Evolutionary conservation across 73 alveolate genomes (phyloP), one percentile per base, ranked within the genome.

Genomic region (Stentor roeselii): DNA sequence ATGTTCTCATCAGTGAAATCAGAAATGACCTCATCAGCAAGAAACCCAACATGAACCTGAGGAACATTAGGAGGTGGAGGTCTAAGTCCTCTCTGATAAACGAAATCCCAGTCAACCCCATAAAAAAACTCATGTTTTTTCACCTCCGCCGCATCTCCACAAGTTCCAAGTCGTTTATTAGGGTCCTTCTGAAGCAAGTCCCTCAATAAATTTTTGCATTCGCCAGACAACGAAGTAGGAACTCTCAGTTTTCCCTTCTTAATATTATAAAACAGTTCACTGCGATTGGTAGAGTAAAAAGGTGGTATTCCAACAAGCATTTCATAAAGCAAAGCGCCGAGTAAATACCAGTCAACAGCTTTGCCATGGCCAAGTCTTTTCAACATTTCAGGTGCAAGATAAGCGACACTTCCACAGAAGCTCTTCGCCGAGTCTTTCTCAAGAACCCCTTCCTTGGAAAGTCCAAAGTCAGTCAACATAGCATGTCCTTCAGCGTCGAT

Each of bases 301-400:
- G 99, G 99, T 3, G 99, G 99, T 74, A 85, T 78, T 3, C 99
- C 99, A 14, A 90, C 94, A 41, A 95, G 89, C 98, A 97, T 91
- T 87, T 97, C 99, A 88, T 97, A 97, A 21, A 94, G 41, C 50
- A 42, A 27, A n/a, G n/a, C 6, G 3, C 90, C 90, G 42, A 95
- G 83, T 60, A 93, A 90, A 80, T 95, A 95, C 97, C 98, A 95
- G 90, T 95, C 99, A 41, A 95, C 99, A 11, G 98, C 95, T 87
- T 94, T 95, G 31, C 99, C 99, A 91, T 95, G 99, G 1, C 99
- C 99, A 21, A 86, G 59, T 41, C 98, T 83, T 75, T 89, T 91
- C 39, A 95, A 85, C 99, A 95, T 95, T 87, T 95, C 99, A 36
- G 99, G 99, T 1, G 99, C 99, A 59, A 95, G 88, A 93, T 95